A percentile compares a stretch with the other conserved stretches of the same genome.
phyloP scores from a whole-genome alignment of 306 rosid genomes.

The Cicer judaicum region DNA sequence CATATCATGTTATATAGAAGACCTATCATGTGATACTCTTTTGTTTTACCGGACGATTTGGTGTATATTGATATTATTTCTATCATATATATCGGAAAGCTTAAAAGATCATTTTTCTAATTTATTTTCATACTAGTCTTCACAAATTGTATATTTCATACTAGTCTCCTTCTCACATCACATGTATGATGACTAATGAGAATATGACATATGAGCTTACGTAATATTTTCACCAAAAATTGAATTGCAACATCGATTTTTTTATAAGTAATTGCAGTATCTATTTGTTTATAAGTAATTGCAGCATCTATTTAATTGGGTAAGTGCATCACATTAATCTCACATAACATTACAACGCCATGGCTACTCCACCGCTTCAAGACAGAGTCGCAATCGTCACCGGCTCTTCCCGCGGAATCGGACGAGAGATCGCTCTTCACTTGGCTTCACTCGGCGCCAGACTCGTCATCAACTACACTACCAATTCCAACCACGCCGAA shows the following conservation, averaged over 20 bases:
- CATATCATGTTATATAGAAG: too few relatives aligned
- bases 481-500: slow-evolving; percentile 2
- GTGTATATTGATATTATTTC: too few relatives aligned
- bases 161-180: too few relatives aligned
- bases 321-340: neutral
- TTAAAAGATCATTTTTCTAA: too few relatives aligned
- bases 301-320: neutral
- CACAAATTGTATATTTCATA: too few relatives aligned
- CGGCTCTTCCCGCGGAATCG: slow-evolving; percentile 65
- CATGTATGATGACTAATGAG: neutral
- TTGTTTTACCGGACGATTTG: too few relatives aligned
- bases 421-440: slow-evolving; percentile 56
- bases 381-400: slow-evolving; percentile 60
- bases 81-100: too few relatives aligned
- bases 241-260: neutral
- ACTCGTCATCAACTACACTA: slow-evolving; percentile 52
- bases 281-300: neutral
- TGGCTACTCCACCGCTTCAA: slow-evolving; percentile 33
- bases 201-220: slow-evolving; percentile 12
- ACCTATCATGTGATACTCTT: too few relatives aligned
- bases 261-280: neutral
- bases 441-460: slow-evolving; percentile 55
- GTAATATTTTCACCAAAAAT: neutral
- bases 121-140: too few relatives aligned
- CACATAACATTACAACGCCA: neutral